Evolutionary conservation across 176 grass and related monocot species (phyloP).

Genomic region (Tillandsia fasciculata): DNA sequence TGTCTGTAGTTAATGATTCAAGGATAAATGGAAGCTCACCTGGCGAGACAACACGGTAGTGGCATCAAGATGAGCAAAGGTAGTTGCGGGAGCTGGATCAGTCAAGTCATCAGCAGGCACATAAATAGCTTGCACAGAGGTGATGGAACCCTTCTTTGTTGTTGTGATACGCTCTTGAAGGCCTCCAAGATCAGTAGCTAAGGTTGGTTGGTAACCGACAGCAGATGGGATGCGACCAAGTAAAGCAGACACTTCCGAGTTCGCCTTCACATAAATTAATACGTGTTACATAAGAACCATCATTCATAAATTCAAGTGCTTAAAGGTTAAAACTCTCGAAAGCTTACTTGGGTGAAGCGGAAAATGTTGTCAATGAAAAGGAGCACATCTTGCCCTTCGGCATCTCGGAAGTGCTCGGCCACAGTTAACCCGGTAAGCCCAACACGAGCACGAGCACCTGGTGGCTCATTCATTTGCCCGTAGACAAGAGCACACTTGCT

Average conservation of each 20-base stretch:
- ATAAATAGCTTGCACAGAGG: conserved; percentile 30
- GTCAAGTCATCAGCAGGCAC: conserved; percentile 38
- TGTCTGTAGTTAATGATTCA: background rate
- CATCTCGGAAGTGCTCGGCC: conserved; percentile 32
- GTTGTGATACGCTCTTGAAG: conserved; percentile 28
- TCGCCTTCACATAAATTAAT: conserved; percentile 5
- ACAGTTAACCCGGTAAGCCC: conserved; percentile 28
- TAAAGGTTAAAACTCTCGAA: background rate
- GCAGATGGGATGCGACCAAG: conserved; percentile 28
- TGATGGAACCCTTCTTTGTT: conserved; percentile 25
- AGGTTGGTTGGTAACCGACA: conserved; percentile 24
- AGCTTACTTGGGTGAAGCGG: conserved; percentile 24
- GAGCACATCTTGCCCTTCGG: conserved; percentile 36
- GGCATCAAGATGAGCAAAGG: conserved; percentile 30
- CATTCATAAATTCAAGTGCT: background rate
- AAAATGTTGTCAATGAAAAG: conserved; percentile 36
- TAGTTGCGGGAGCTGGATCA: conserved; percentile 35
- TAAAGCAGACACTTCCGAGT: conserved; percentile 24
- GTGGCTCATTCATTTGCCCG: conserved; percentile 34
- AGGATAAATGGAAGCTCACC: background rate
- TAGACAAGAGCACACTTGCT: conserved; percentile 35
- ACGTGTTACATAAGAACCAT: background rate
- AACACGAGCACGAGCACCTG: conserved; percentile 32
- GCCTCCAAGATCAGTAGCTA: conserved; percentile 26
- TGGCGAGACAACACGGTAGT: conserved; percentile 32